Base-by-base conservation (phyloP, 352 stramenopile species). In the Phytopythium chamaehyphon region DNA sequence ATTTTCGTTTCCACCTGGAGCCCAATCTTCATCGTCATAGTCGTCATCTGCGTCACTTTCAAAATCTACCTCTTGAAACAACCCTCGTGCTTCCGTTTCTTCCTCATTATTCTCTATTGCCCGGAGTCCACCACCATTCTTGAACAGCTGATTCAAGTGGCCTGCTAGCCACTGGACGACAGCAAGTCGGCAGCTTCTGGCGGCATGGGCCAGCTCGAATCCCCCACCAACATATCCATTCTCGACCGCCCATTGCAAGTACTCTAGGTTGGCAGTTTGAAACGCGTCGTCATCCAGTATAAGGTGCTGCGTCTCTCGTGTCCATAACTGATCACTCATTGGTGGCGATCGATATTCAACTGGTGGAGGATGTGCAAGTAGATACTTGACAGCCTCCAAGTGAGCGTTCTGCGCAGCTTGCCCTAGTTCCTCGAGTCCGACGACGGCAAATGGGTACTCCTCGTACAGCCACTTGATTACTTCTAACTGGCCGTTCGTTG, bases 381-480 rank as follows among this genome's bases (percentile, higher is more conserved):
- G 40, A 11, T 23, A 47, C 40, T 47, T 33, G 19, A 35, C 21
- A 28, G 31, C 19, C 11, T 47, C 22, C 1, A 35, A 2, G 21
- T 47, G 19, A n/a, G 18, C 40, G 26, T 33, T 28, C 15, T 47
- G 10, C 6, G 9, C 40, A 18, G 40, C 40, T 16, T 8, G 10
- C 9, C 10, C 21, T 8, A 47, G 3, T 18, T 47, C 40, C 11
- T 47, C 22, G 26, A 33, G 9, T 7, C 40, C 21, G 11, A 33
- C 8, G 6, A 2, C 9, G 11, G 21, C 19, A 15, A 33, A 47
- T 15, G 19, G 19, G 40, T 35, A 47, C 40, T 33, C 40, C 9
- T 47, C 40, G 21, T 33, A 33, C 8, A 47, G 21, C 40, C 40
- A 47, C 40, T 47, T 12, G 40, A 47, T 9, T 9, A 47, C 22